Evolutionary conservation across 1,284 basidiomycete genomes (phyloP).

Genomic region (Hemileia vastatrix): DNA sequence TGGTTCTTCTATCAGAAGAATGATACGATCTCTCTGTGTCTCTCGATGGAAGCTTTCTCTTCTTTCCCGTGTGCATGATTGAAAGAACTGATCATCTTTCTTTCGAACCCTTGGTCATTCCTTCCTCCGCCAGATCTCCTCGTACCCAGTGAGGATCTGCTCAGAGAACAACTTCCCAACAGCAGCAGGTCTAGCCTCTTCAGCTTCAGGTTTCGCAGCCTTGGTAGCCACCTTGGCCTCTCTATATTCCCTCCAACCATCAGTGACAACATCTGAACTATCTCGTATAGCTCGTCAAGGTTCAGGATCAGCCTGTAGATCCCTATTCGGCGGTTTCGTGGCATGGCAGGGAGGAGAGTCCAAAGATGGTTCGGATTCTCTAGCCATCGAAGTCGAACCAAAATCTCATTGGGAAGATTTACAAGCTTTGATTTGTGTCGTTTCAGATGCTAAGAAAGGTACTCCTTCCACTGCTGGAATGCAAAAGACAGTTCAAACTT

Average conservation of each 20-base stretch:
- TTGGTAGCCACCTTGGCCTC: slow-evolving; percentile 78
- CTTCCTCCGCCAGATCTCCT: slow-evolving; percentile 54
- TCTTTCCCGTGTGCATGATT: too few relatives aligned
- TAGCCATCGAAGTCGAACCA: slow-evolving; percentile 78
- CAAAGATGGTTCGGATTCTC: slow-evolving; percentile 69
- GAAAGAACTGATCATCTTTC: too few relatives aligned
- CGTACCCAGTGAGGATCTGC: slow-evolving; percentile 68
- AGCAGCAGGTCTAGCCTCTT: slow-evolving; percentile 92
- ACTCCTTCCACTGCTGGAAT: slow-evolving; percentile 91
- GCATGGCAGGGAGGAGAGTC: slow-evolving; percentile 77
- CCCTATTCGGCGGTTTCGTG: slow-evolving; percentile 92
- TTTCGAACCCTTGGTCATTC: slow-evolving; percentile 3
- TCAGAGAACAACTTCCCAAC: slow-evolving; percentile 99
- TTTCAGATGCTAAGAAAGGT: slow-evolving; percentile 92
- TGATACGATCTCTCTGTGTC: too few relatives aligned
- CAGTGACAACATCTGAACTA: slow-evolving; percentile 56
- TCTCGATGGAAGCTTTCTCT: too few relatives aligned
- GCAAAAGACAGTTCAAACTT: slow-evolving; percentile 93
- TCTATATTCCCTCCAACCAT: slow-evolving; percentile 60
- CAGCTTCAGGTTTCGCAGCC: slow-evolving; percentile 92
- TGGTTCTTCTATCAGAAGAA: too few relatives aligned
- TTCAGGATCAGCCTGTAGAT: slow-evolving; percentile 93
- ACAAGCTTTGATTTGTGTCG: slow-evolving; percentile 95
- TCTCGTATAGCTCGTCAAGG: slow-evolving; percentile 93
- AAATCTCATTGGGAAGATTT: slow-evolving; percentile 86